These are phyloP conservation scores for Calocybe gangraenosa DNA, from an alignment of 768 basidiomycete genomes.

Conservation along the genomic window DNA sequence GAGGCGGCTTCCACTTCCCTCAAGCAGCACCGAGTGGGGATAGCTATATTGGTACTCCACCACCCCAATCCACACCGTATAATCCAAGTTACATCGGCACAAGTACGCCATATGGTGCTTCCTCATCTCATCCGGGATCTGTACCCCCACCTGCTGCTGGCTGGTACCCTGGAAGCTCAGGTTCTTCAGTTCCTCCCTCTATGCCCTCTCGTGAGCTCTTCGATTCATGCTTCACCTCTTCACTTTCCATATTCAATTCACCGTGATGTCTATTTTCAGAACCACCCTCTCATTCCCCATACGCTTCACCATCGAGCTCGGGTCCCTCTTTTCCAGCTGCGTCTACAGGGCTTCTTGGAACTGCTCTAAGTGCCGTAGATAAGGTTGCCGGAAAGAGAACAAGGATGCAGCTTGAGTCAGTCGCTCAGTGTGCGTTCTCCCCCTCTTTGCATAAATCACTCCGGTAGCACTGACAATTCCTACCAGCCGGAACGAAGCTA, in stretches of 20 bases:
- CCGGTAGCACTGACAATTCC: conserved; percentile 7
- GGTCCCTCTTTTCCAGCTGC: conserved; percentile 26
- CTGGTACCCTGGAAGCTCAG: conserved; percentile 18
- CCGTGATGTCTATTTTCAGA: conserved; percentile 14
- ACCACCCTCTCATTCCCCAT: conserved; percentile 20
- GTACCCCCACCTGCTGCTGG: conserved; percentile 16
- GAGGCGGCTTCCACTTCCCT: conserved; percentile 22
- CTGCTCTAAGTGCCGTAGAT: conserved; percentile 50
- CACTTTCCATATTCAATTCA: not conserved
- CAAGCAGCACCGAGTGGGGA: conserved; percentile 20
- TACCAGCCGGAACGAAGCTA: conserved; percentile 31
- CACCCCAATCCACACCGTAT: conserved; percentile 15
- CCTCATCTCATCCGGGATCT: conserved; percentile 15
- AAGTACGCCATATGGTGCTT: conserved; percentile 7
- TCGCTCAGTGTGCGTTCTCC: conserved; percentile 44
- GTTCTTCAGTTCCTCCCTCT: conserved; percentile 23
- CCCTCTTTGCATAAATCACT: not conserved
- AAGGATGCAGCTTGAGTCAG: conserved; percentile 44
- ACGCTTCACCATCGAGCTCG: conserved; percentile 18
- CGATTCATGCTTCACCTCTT: conserved; percentile 5
- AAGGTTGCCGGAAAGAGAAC: conserved; percentile 51
- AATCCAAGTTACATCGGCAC: conserved; percentile 15
- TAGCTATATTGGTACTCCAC: conserved; percentile 13
- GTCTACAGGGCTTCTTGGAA: conserved; percentile 29
- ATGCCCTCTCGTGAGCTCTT: conserved; percentile 33